Percentiles rank a stretch among this genome's conserved stretches.
Conservation (phyloP, 2,329 filamentous ascomycete genomes). For the Chaetomium strumarium region DNA sequence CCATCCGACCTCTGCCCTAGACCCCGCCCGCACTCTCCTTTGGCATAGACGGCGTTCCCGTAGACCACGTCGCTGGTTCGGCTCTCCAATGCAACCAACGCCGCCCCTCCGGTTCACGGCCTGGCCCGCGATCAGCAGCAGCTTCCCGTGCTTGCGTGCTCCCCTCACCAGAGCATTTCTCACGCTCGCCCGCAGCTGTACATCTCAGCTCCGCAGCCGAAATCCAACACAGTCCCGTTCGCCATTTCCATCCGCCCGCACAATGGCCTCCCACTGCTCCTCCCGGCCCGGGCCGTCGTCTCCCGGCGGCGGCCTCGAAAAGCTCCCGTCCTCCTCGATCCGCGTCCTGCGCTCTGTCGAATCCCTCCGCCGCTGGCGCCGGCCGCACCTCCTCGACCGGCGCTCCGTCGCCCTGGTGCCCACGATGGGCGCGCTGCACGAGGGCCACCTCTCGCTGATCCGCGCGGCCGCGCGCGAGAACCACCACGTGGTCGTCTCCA, state of each 20-base stretch:
- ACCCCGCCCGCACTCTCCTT: not conserved
- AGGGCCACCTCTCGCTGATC: conserved; percentile 81
- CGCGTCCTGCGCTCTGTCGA: conserved; percentile 70
- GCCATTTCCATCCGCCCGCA: conserved; percentile 11
- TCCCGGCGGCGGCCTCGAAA: conserved; percentile 32
- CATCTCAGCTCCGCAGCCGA: not conserved
- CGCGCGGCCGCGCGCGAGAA: conserved; percentile 78
- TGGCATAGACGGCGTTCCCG: not conserved
- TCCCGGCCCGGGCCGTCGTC: conserved; percentile 23
- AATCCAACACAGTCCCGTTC: not conserved
- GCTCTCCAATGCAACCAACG: conserved; percentile 11
- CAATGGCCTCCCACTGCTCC: conserved; percentile 27
- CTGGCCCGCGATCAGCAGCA: conserved; percentile 14
- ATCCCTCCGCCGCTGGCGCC: conserved; percentile 63
- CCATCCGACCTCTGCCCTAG: conserved; percentile 3
- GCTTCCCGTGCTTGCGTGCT: conserved; percentile 12
- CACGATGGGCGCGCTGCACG: conserved; percentile 96
- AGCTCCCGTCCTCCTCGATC: conserved; percentile 53
- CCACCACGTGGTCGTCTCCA: conserved; percentile 79
- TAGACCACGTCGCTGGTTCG: too few relatives aligned
- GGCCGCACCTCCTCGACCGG: conserved; percentile 57
- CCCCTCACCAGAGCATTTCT: not conserved
- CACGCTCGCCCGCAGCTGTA: not conserved
- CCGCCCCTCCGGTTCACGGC: conserved; percentile 16
- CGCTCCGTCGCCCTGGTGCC: conserved; percentile 82